Base-by-base conservation (phyloP, 129 eudicot genomes). In the Pulicaria dysenterica region DNA sequence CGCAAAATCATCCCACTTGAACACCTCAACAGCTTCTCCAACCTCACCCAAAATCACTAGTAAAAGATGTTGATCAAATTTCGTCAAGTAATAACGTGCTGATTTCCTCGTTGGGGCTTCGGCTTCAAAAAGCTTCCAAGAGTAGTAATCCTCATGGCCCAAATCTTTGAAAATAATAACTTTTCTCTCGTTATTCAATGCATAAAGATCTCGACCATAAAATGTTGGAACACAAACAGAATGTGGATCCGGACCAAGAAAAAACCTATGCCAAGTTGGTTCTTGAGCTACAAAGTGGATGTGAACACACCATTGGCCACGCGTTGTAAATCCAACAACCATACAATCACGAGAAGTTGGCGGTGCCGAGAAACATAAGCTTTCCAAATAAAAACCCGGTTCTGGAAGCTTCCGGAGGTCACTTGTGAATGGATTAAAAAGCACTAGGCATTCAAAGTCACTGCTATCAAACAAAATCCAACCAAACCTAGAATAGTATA, bases 401-500 rank as follows among this genome's bases (percentile, higher is more conserved):
- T 0, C 5, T 54, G 79, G 71, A 47, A 73, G 68, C 14, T 67
- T 48, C 5, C 10, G 41, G 31, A 7, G 67, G 16, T 45, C 67
- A 42, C 16, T 42, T 5, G 76, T 73, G 43, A 80, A 73, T 16
- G 72, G 83, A 50, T 80, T 49, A 43, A 57, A 49, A 66, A 65
- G 73, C 5, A 38, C 39, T 3, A 51, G 8, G 31, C 17, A 58
- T 24, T 24, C 3, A 6, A 40, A 46, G 24, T 15, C 14, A 12
- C 4, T 3, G 8, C 7, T 69, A 9, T 67, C 43, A 46, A 73
- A 73, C 10, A 79, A 8, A 56, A 69, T 24, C 84, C 84, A 74
- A 38, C 80, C 81, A 16, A 40, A 43, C 58, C 48, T 64, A 54
- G 71, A 76, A 60, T 51, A 76, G 9, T 42, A 39, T 39, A 69